A percentile compares a stretch with the other conserved stretches of the same genome.
Conservation (phyloP, 768 basidiomycete genomes). For the Russula vinacea region DNA sequence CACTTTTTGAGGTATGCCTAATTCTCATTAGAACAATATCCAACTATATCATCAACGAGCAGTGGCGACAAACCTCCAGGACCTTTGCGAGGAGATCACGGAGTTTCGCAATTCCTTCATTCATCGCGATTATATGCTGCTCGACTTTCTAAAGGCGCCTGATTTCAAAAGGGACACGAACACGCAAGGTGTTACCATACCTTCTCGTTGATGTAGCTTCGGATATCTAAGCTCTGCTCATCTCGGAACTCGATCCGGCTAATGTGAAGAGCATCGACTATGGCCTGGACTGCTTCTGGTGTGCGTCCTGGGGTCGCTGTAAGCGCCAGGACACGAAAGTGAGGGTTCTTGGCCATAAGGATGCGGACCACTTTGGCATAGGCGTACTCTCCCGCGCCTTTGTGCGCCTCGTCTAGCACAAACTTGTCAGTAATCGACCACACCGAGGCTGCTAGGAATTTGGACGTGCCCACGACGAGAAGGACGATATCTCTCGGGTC, state of each 20-base stretch:
- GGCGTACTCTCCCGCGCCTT: conserved; percentile 88
- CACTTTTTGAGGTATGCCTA: conserved; percentile 12
- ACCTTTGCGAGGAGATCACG: conserved; percentile 63
- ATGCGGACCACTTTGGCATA: conserved; percentile 86
- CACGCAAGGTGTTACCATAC: conserved; percentile 37
- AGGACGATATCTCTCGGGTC: conserved; percentile 80
- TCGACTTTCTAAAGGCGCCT: conserved; percentile 54
- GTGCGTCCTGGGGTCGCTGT: conserved; percentile 92
- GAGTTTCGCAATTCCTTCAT: conserved; percentile 59
- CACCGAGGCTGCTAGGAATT: background rate
- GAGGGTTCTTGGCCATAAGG: conserved; percentile 91
- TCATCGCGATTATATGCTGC: conserved; percentile 75
- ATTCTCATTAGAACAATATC: background rate
- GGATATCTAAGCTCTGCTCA: conserved; percentile 84
- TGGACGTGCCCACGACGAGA: conserved; percentile 72
- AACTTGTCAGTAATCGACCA: background rate
- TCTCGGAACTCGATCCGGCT: conserved; percentile 93
- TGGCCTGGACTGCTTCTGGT: conserved; percentile 80
- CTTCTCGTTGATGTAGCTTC: conserved; percentile 85
- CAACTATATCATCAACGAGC: background rate
- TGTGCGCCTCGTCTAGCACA: conserved; percentile 84
- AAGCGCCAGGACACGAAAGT: conserved; percentile 88
- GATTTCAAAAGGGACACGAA: background rate
- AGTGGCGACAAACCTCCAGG: conserved; percentile 59
- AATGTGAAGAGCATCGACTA: conserved; percentile 93